Percentiles rank a stretch among this genome's conserved stretches.
These are phyloP conservation scores for Sphaerulina populicola DNA, from an alignment of 2,329 filamentous ascomycete species.

Conservation along the genomic window DNA sequence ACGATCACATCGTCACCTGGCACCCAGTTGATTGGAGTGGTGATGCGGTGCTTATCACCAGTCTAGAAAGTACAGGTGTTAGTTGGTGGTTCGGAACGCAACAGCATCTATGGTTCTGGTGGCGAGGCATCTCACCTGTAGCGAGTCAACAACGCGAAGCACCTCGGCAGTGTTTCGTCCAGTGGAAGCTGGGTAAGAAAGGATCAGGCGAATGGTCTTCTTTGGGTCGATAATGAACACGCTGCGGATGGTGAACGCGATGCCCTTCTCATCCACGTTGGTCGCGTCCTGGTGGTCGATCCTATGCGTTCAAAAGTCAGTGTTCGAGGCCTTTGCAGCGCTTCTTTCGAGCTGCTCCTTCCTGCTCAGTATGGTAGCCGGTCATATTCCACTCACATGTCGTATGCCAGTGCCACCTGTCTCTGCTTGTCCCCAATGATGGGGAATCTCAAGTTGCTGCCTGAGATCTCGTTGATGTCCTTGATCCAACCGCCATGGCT, in stretches of 20 bases:
- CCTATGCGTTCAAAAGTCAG: constrained; percentile 27
- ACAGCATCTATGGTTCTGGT: neutral
- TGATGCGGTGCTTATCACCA: constrained; percentile 52
- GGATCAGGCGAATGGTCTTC: constrained; percentile 53
- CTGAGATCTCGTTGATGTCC: constrained; percentile 46
- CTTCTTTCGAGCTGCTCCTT: neutral
- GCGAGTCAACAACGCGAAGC: constrained; percentile 45
- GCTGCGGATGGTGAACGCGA: constrained; percentile 56
- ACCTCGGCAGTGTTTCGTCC: constrained; percentile 50
- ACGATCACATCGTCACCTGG: constrained; percentile 54
- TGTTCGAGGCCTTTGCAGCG: neutral
- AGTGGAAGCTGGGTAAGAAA: constrained; percentile 55
- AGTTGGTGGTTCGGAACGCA: neutral
- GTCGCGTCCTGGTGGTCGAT: constrained; percentile 49
- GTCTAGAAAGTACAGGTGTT: constrained; percentile 27
- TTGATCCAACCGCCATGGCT: constrained; percentile 46
- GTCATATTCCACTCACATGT: constrained; percentile 38
- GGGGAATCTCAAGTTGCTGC: constrained; percentile 43
- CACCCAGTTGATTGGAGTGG: constrained; percentile 56
- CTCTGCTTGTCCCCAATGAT: constrained; percentile 49
- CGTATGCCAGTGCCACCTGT: constrained; percentile 45
- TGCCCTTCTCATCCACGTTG: constrained; percentile 50
- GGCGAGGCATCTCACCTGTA: constrained; percentile 30
- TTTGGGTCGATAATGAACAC: constrained; percentile 59
- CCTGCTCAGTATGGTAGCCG: neutral